Evolutionary conservation across 805 yeast species (phyloP), one percentile per base, ranked within the genome.

Genomic region (Groenewaldozyma tartarivorans): DNA sequence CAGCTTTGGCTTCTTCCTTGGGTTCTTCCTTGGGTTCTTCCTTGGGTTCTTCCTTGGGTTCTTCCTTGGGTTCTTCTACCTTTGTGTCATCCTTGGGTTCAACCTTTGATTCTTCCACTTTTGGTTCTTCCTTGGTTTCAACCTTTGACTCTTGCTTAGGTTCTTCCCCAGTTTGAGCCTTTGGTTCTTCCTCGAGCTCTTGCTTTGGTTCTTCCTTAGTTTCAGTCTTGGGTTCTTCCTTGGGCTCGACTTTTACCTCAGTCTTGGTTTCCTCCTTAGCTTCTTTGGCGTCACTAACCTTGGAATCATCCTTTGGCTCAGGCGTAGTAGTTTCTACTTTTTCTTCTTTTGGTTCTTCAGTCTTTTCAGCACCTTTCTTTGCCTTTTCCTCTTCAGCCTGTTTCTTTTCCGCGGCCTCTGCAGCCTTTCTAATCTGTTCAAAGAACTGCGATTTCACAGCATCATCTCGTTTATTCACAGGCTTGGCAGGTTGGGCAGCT

Each of bases 51-150:
- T 40, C 36, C 20, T 43, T 44, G 20, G 42, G 38, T 13, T 31
- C 48, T 29, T 38, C 54, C 34, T 42, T 46, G 33, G n/a, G n/a
- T n/a, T n/a, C n/a, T n/a, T n/a, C 49, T 51, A 21, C 42, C 39
- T 33, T 43, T 47, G 20, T n/a, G 38, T 37, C 16, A 32, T 26
- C 34, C n/a, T n/a, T n/a, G n/a, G n/a, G n/a, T n/a, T 33, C 55
- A 35, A 40, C 43, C n/a, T n/a, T n/a, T 7, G 48, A 37, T 18
- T 38, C 43, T 26, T 41, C 34, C 9, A 30, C 45, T 16, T 17
- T n/a, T 36, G 38, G 15, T 30, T 38, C 30, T 44, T 42, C 33
- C 37, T 39, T 5, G 35, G 36, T 17, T 36, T 34, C 4, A 17
- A 19, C 5, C 21, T 20, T n/a, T 26, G 34, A n/a, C 20, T 36